Evolutionary conservation across 768 basidiomycete genomes (phyloP), one percentile per base, ranked within the genome.

Genomic region (Asterophora parasitica): DNA sequence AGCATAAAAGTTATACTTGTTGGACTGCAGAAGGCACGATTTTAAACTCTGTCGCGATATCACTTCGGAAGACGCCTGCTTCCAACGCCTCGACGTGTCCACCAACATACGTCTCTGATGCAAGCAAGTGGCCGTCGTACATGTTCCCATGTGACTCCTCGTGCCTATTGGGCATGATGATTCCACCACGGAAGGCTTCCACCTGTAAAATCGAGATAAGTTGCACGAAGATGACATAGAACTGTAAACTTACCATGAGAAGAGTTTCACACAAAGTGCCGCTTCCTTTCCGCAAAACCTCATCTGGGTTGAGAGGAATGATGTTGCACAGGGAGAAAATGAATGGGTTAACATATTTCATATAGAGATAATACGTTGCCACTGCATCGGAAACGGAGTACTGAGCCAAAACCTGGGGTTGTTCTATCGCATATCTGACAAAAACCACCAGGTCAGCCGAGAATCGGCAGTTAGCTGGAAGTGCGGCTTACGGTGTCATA

Each of bases 261-360:
- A 99, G 72, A 0, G 95, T 98, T 67, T 99, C 96, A 60, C 96
- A 99, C 23, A 99, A 75, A 1, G 96, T 99, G 7, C 96, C 96
- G 61, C 82, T 90, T 28, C 96, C 96, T 65, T 99, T 98, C 42
- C 95, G 76, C 55, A 98, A 67, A 4, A 98, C 96, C 52, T 99
- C 96, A 58, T 99, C 96, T 2, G 96, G 93, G 59, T 85, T 85
- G 44, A 99, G 77, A 9, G 96, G 95, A 57, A 99, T 98, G 65
- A 98, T 99, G 74, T 96, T 99, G 68, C 96, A 98, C 31, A 99
- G 70, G 7, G 96, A 98, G 72, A 99, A 99, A 53, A 99, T 91
- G 77, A 99, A 99, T 0, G 96, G 96, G 61, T 98, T 94, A 8
- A 99, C 94, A 59, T 99, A 99, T 93, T 98, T 99, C 96, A 98